These are phyloP conservation scores for Tulasnella sp. DNA, from an alignment of 768 basidiomycete genomes.

Conservation along the genomic window DNA sequence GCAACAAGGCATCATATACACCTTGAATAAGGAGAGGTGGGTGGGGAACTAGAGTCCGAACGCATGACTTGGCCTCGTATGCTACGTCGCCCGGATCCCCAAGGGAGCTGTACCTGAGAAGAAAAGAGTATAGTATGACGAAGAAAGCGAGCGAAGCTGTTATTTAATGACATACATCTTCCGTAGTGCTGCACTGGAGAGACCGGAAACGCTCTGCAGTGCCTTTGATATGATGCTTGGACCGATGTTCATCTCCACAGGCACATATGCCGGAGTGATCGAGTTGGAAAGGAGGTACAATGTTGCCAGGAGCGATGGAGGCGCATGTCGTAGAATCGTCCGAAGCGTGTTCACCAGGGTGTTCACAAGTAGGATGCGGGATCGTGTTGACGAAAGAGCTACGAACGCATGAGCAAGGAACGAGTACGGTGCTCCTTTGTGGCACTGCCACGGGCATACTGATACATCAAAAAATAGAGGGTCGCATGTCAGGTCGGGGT, in stretches of 20 bases:
- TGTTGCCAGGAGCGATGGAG: conserved; percentile 57
- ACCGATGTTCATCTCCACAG: conserved; percentile 59
- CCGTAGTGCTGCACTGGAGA: conserved; percentile 44
- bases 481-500: conserved; percentile 27
- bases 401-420: conserved; percentile 56
- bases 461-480: conserved; percentile 36
- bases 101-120: conserved; percentile 42
- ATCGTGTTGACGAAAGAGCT: conserved; percentile 51
- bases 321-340: conserved; percentile 50
- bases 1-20: conserved; percentile 56
- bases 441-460: conserved; percentile 33
- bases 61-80: conserved; percentile 62
- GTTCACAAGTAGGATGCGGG: conserved; percentile 56
- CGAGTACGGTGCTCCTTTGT: conserved; percentile 46
- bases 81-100: conserved; percentile 89
- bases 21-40: conserved; percentile 48
- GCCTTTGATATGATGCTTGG: conserved; percentile 54
- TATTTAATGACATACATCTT: conserved; percentile 28
- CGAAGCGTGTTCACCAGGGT: conserved; percentile 64
- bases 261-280: conserved; percentile 58
- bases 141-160: conserved; percentile 21
- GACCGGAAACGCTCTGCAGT: conserved; percentile 60
- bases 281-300: conserved; percentile 76
- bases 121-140: conserved; percentile 23
- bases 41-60: conserved; percentile 63